These are phyloP conservation scores for Diaporthe sp. DNA, from an alignment of 2,329 filamentous ascomycete species.

Conservation along the genomic window DNA sequence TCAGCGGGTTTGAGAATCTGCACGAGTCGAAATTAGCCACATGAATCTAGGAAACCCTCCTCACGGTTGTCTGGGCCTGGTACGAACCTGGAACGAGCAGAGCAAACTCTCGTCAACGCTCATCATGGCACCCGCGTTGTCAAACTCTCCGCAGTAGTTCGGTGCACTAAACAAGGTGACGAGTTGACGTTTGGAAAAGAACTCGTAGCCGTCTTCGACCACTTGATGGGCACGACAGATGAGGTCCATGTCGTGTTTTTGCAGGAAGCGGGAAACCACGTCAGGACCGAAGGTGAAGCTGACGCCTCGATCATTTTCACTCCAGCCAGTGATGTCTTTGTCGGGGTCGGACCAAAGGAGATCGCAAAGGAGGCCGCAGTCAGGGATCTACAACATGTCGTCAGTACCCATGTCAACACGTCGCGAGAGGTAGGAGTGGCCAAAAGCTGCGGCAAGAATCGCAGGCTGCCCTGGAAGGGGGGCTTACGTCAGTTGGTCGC, in stretches of 20 bases:
- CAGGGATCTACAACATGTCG: slow-evolving; percentile 82
- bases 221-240: slow-evolving; percentile 99
- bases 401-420: slow-evolving; percentile 26
- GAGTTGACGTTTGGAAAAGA: slow-evolving; percentile 98
- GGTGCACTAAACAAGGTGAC: slow-evolving; percentile 98
- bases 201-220: slow-evolving; percentile 99
- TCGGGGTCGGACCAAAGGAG: slow-evolving; percentile 98
- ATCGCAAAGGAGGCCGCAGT: slow-evolving; percentile 97
- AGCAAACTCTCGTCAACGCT: slow-evolving; percentile 98
- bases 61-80: neutral
- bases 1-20: slow-evolving; percentile 99
- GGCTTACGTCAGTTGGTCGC: slow-evolving; percentile 96
- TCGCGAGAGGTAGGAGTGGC: neutral
- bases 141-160: slow-evolving; percentile 99
- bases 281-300: slow-evolving; percentile 99
- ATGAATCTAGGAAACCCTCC: neutral
- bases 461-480: neutral
- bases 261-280: slow-evolving; percentile 95
- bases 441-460: neutral
- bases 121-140: slow-evolving; percentile 99
- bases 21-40: slow-evolving; percentile 23
- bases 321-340: slow-evolving; percentile 99
- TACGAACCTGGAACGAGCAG: slow-evolving; percentile 94
- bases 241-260: slow-evolving; percentile 99
- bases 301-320: slow-evolving; percentile 98